Conservation (phyloP, 2,329 filamentous ascomycete genomes). For the Camillea tinctor region DNA sequence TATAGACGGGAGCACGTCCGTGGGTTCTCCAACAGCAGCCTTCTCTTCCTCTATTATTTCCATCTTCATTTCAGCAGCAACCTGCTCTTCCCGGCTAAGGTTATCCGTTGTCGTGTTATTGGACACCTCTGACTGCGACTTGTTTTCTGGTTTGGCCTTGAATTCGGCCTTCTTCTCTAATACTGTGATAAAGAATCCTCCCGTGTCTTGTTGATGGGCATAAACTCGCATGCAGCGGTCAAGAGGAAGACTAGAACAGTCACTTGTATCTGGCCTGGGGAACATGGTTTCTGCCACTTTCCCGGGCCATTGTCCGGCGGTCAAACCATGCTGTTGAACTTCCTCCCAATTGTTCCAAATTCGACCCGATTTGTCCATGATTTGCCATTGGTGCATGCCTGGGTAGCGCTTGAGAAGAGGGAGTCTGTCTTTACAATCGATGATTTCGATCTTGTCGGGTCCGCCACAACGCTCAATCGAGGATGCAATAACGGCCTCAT, state of each 20-base stretch:
- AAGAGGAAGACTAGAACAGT: slow-evolving; percentile 67
- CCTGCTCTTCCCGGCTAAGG: slow-evolving; percentile 18
- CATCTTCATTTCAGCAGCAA: slow-evolving; percentile 24
- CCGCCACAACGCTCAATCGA: slow-evolving; percentile 92
- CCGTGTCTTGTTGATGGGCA: slow-evolving; percentile 92
- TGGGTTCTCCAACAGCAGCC: slow-evolving; percentile 31
- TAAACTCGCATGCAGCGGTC: slow-evolving; percentile 93
- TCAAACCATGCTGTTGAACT: slow-evolving; percentile 66
- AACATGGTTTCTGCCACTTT: slow-evolving; percentile 84
- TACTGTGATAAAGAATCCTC: slow-evolving; percentile 95
- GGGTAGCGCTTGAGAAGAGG: slow-evolving; percentile 72
- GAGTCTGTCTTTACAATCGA: slow-evolving; percentile 79
- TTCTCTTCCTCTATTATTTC: slow-evolving; percentile 39
- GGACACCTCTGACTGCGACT: slow-evolving; percentile 40
- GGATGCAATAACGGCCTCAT: slow-evolving; percentile 85
- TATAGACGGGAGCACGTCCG: slow-evolving; percentile 31
- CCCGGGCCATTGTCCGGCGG: slow-evolving; percentile 61
- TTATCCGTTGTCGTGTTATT: slow-evolving; percentile 14
- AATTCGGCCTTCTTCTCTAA: slow-evolving; percentile 90
- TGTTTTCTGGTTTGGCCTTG: slow-evolving; percentile 69
- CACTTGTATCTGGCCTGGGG: slow-evolving; percentile 54
- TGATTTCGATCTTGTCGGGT: slow-evolving; percentile 72
- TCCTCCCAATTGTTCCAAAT: slow-evolving; percentile 82
- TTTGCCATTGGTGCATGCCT: slow-evolving; percentile 79
- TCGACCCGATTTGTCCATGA: slow-evolving; percentile 82